Conservation (phyloP, 306 rosid species). For the Cyclanthera cordifolia region DNA sequence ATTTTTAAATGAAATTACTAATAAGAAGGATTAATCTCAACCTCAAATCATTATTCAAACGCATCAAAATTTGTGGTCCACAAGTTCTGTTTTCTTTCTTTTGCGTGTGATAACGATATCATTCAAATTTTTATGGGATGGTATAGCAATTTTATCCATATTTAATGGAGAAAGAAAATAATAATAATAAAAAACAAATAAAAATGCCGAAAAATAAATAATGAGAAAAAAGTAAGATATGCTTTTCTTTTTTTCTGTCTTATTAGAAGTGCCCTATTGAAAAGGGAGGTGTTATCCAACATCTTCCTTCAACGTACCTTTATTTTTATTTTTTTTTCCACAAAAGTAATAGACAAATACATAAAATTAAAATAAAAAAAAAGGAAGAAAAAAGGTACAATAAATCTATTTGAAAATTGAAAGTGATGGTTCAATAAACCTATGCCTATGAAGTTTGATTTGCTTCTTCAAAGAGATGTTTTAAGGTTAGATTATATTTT, state of each 20-base stretch:
- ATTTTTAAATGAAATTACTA: too few species aligned
- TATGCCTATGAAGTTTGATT: not conserved
- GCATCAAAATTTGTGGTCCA: not conserved
- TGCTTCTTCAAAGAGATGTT: not conserved
- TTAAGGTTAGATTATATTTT: not conserved
- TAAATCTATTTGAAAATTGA: not conserved
- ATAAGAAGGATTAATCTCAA: not conserved
- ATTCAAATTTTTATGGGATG: not conserved
- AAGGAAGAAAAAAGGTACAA: too few species aligned
- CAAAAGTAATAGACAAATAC: not conserved
- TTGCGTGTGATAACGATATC: not conserved
- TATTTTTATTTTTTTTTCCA: not conserved
- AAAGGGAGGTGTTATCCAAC: constrained; percentile 10
- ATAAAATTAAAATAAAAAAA: too few species aligned
- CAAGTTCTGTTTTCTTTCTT: not conserved
- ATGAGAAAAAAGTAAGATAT: not conserved
- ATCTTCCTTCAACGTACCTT: not conserved
- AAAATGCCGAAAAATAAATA: not conserved
- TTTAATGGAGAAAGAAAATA: not conserved
- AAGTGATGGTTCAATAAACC: not conserved
- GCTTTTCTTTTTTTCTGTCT: not conserved
- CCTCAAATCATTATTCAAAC: not conserved
- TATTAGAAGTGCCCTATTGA: not conserved
- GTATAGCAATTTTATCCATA: not conserved
- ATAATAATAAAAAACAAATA: not conserved